Conservation (phyloP, 2,329 filamentous ascomycete genomes). For the Exophiala dermatitidis region DNA sequence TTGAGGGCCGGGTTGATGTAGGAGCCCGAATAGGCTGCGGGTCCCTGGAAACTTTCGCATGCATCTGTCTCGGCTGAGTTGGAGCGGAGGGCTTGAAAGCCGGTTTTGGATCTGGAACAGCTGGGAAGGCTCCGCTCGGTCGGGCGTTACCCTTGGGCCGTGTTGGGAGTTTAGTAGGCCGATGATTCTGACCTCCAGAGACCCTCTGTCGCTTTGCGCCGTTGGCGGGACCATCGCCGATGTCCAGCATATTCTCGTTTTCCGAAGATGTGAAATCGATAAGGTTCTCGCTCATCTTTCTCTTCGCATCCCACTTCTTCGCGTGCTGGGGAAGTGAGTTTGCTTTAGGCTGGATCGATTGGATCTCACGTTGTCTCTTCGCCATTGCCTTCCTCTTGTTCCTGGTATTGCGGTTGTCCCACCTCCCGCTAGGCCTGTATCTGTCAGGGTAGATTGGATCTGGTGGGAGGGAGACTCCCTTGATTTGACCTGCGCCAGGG, state of each 20-base stretch:
- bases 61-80: not conserved
- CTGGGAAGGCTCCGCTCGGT: not conserved
- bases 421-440: conserved; percentile 21
- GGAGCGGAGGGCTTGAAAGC: not conserved
- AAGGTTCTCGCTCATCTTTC: conserved; percentile 1
- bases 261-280: conserved; percentile 10
- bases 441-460: conserved; percentile 24
- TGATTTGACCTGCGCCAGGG: not conserved
- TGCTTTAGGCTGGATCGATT: conserved; percentile 7
- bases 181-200: not conserved
- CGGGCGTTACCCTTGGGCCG: not conserved
- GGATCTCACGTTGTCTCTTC: not conserved
- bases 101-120: not conserved
- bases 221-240: not conserved
- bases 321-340: conserved; percentile 11
- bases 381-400: conserved; percentile 13
- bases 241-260: not conserved
- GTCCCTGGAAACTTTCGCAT: not conserved
- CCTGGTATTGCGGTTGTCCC: conserved; percentile 17
- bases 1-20: not conserved
- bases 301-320: conserved; percentile 7
- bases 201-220: conserved; percentile 12
- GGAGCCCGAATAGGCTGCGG: not conserved
- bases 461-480: not conserved
- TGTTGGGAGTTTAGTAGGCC: not conserved